A percentile compares a stretch with the other conserved stretches of the same genome.
phyloP scores from a whole-genome alignment of 371 early-diverging fungal species.

The Ecytonucleospora hepatopenaei region DNA sequence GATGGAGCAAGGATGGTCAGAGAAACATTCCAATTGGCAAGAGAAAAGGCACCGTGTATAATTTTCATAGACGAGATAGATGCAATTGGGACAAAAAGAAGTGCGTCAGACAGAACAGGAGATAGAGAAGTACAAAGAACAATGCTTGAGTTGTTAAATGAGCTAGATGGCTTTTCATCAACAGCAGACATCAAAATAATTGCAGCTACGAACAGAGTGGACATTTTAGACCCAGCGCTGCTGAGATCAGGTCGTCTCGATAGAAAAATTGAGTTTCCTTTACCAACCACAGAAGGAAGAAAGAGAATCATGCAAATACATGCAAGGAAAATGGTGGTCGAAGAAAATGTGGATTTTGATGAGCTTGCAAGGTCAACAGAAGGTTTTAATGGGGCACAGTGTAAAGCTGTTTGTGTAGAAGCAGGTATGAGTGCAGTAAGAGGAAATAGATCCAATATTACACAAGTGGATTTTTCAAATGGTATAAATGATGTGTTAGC shows the following conservation, averaged over 20 bases:
- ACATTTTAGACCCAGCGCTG: slow-evolving; percentile 97
- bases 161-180: slow-evolving; percentile 91
- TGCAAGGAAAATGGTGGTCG: slow-evolving; percentile 92
- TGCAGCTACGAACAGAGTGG: slow-evolving; percentile 99
- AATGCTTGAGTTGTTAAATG: slow-evolving; percentile 95
- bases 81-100: slow-evolving; percentile 96
- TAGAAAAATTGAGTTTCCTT: slow-evolving; percentile 97
- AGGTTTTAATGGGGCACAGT: slow-evolving; percentile 98
- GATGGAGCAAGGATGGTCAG: slow-evolving; percentile 95
- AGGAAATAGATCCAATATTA: slow-evolving; percentile 71
- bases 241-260: slow-evolving; percentile 95
- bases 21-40: slow-evolving; percentile 90
- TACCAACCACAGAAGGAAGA: slow-evolving; percentile 91
- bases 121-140: slow-evolving; percentile 99
- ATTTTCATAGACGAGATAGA: slow-evolving; percentile 99
- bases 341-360: slow-evolving; percentile 87
- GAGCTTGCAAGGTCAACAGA: slow-evolving; percentile 91
- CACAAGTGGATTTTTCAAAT: slow-evolving; percentile 97
- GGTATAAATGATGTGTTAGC: slow-evolving; percentile 97
- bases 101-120: slow-evolving; percentile 87
- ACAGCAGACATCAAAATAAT: slow-evolving; percentile 94
- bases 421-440: slow-evolving; percentile 96
- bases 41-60: slow-evolving; percentile 93
- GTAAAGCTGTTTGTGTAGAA: slow-evolving; percentile 96
- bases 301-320: slow-evolving; percentile 96